Percentiles rank a stretch among this genome's conserved stretches.
Conservation (phyloP, 805 yeast species). For the Starmerella gropengiesseri region DNA sequence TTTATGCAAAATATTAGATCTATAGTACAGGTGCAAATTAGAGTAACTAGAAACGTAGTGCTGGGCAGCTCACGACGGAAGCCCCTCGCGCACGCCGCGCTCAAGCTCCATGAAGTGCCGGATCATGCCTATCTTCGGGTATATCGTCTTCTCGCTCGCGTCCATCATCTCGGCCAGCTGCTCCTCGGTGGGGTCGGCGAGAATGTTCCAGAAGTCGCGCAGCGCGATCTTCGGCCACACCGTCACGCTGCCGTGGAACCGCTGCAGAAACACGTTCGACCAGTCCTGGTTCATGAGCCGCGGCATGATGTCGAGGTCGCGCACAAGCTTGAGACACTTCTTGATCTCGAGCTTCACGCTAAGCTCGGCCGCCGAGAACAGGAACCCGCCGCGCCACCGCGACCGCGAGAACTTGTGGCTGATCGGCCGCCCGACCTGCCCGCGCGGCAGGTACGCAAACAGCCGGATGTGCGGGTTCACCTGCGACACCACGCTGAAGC, state of each 20-base stretch:
- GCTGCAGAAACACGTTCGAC: slow-evolving; percentile 66
- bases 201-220: slow-evolving; percentile 49
- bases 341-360: slow-evolving; percentile 58
- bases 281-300: slow-evolving; percentile 63
- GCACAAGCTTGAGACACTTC: slow-evolving; percentile 64
- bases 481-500: slow-evolving; percentile 66
- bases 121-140: slow-evolving; percentile 55
- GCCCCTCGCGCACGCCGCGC: slow-evolving; percentile 15
- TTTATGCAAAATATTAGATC: too few species aligned
- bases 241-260: slow-evolving; percentile 64
- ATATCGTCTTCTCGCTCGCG: slow-evolving; percentile 56
- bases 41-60: too few species aligned
- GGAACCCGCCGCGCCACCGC: slow-evolving; percentile 65
- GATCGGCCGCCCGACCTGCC: slow-evolving; percentile 72
- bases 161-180: slow-evolving; percentile 44
- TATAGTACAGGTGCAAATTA: too few species aligned
- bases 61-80: neutral
- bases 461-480: slow-evolving; percentile 73
- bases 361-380: slow-evolving; percentile 62
- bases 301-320: slow-evolving; percentile 57
- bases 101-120: slow-evolving; percentile 57
- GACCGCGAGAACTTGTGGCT: slow-evolving; percentile 41
- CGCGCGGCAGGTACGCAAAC: slow-evolving; percentile 67
- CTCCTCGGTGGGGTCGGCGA: slow-evolving; percentile 57
- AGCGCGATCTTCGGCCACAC: slow-evolving; percentile 59